Evolutionary conservation across 495 filamentous ascomycete genomes (phyloP), one percentile per base, ranked within the genome.

Genomic region (Cenococcum geophilum): DNA sequence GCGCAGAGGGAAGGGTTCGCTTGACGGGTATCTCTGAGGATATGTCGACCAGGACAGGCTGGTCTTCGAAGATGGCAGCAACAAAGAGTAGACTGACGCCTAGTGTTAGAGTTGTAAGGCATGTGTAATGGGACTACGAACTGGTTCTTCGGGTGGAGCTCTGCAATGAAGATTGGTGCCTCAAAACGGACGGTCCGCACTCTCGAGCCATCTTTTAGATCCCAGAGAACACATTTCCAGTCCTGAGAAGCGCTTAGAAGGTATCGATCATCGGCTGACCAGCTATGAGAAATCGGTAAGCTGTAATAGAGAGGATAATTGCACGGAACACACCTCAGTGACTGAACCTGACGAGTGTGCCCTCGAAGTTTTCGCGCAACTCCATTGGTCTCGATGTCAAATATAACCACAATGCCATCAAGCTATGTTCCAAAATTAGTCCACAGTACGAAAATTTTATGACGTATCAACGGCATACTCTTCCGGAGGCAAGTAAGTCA

Each of bases 211-310:
- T 90, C 86, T 64, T 86, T 79, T 49, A 98, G 74, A 74, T 98
- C 95, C 93, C 93, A 98, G 0, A 97, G 79, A 36, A 96, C 89
- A 57, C 85, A 91, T 74, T 91, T 95, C 87, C 92, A 97, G 69
- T 96, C 93, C 66, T 95, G 90, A 14, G 88, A 90, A n/a, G 89
- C 85, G 62, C 89, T 96, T 23, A 97, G 83, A n/a, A 99, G 81
- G 74, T 95, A 97, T 45, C 91, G 82, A 22, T 92, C 91, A 75
- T 91, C 87, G 63, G 88, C 78, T 8, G 91, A 96, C 93, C 93
- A 99, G 74, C 92, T 95, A 58, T 54, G 55, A 18, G n/a, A 22
- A 40, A 70, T 35, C 66, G 66, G 52, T 40, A 34, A 25, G 18
- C 51, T 12, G 8, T 32, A 52, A 62, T 22, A 45, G 4, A 18